Percentiles rank a stretch among this genome's conserved stretches.
These are phyloP conservation scores for Graphilbum sp. DNA, from an alignment of 2,329 filamentous ascomycete genomes.

Conservation along the genomic window DNA sequence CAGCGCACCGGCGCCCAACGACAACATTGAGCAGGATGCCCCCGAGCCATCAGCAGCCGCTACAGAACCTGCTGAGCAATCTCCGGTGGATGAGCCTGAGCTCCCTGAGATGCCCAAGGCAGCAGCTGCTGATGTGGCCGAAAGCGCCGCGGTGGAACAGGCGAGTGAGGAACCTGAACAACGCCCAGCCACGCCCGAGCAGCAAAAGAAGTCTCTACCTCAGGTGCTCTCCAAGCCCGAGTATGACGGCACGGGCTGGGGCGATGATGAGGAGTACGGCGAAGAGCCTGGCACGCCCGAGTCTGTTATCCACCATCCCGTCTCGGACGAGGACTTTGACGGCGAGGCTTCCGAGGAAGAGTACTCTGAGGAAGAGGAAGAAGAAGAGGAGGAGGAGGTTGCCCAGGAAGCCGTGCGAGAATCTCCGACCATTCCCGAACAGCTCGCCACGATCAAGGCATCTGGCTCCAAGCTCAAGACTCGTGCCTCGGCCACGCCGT, in stretches of 20 bases:
- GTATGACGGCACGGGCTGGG: slow-evolving; percentile 48
- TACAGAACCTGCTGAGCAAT: slow-evolving; percentile 10
- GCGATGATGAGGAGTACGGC: slow-evolving; percentile 36
- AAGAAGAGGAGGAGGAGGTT: not conserved
- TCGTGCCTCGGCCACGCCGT: slow-evolving; percentile 70
- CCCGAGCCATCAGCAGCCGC: not conserved
- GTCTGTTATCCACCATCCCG: slow-evolving; percentile 72
- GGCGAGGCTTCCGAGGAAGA: slow-evolving; percentile 5
- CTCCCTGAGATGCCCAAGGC: slow-evolving; percentile 21
- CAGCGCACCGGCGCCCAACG: too few relatives aligned
- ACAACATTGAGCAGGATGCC: slow-evolving; percentile 4
- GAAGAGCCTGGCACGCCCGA: slow-evolving; percentile 61
- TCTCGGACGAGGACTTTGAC: slow-evolving; percentile 22
- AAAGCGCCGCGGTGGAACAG: slow-evolving; percentile 15
- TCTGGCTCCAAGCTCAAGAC: slow-evolving; percentile 79
- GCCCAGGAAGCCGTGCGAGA: slow-evolving; percentile 16
- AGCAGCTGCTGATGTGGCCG: too few relatives aligned
- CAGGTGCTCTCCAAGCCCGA: slow-evolving; percentile 38
- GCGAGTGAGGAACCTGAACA: slow-evolving; percentile 22
- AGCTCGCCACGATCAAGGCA: slow-evolving; percentile 75
- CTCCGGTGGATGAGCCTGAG: slow-evolving; percentile 4
- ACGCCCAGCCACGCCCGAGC: slow-evolving; percentile 32
- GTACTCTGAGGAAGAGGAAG: not conserved
- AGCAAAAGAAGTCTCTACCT: slow-evolving; percentile 24
- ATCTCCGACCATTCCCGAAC: slow-evolving; percentile 58